These are phyloP conservation scores for Eimeria acervulina DNA, from an alignment of 169 alveolate genomes.

Conservation along the genomic window DNA sequence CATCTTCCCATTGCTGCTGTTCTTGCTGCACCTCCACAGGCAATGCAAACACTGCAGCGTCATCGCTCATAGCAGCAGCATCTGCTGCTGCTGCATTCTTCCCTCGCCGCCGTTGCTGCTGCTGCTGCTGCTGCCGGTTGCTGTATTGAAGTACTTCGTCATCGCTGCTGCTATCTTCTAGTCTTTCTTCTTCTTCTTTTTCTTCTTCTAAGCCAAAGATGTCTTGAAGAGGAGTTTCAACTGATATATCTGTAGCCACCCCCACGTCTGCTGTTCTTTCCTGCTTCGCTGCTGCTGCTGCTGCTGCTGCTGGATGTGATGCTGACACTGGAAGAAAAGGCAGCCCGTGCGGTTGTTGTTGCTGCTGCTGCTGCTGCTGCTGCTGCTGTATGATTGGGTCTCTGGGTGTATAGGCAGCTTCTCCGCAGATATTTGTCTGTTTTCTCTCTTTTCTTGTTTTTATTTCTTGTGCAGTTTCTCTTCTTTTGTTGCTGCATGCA, in stretches of 20 bases:
- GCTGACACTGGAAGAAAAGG: background rate
- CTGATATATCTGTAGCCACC: background rate
- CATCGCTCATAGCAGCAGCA: background rate
- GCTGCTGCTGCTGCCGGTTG: background rate
- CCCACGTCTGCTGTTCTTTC: background rate
- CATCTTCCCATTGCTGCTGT: background rate
- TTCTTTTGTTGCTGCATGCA: too few relatives aligned
- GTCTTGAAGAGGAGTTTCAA: background rate
- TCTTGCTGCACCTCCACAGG: slow-evolving; percentile 28
- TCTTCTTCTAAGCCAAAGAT: slow-evolving; percentile 6
- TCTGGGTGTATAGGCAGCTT: background rate
- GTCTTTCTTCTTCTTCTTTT: background rate
- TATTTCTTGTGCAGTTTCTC: background rate
- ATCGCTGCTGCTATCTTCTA: background rate
- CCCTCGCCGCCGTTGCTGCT: slow-evolving; percentile 1
- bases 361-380: slow-evolving; percentile 6
- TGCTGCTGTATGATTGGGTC: background rate
- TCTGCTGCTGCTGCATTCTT: background rate
- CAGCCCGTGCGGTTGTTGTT: background rate
- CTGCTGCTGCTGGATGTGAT: background rate
- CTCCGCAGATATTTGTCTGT: background rate
- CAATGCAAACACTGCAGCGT: background rate
- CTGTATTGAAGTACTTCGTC: background rate
- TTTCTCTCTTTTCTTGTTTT: background rate
- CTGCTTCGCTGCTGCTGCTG: background rate